phyloP scores from a whole-genome alignment of 768 basidiomycete species.

The Pisolithus albus region DNA sequence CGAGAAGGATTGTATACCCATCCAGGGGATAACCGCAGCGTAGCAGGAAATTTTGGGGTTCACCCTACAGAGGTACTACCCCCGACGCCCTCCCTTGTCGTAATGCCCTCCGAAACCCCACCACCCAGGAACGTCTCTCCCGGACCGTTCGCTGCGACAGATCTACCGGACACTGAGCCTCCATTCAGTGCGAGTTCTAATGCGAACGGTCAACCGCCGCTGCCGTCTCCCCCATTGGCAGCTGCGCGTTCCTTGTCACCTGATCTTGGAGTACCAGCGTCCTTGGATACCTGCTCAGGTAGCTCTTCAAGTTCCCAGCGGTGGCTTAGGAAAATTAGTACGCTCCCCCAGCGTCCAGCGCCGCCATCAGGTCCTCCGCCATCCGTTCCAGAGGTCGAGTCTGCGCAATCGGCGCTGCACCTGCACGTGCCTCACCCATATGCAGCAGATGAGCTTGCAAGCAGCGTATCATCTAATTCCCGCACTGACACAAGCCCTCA shows the following conservation, averaged over 20 bases:
- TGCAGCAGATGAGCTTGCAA: slow-evolving; percentile 28
- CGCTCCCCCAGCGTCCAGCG: slow-evolving; percentile 45
- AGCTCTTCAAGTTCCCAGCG: slow-evolving; percentile 30
- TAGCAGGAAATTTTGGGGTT: slow-evolving; percentile 27
- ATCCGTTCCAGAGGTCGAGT: slow-evolving; percentile 30
- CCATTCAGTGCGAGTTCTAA: neutral
- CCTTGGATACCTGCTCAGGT: slow-evolving; percentile 24
- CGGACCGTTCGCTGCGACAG: neutral
- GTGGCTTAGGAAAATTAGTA: slow-evolving; percentile 48
- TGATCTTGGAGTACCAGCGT: slow-evolving; percentile 27
- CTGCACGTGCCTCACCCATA: slow-evolving; percentile 26
- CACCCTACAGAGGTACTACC: slow-evolving; percentile 3
- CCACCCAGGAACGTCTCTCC: slow-evolving; percentile 9
- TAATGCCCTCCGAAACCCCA: neutral
- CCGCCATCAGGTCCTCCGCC: slow-evolving; percentile 59
- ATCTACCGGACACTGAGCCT: neutral
- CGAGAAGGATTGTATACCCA: slow-evolving; percentile 20
- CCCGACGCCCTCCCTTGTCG: neutral
- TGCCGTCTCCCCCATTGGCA: neutral
- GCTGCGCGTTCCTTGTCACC: slow-evolving; percentile 5
- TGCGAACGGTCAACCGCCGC: neutral
- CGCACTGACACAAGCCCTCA: slow-evolving; percentile 28
- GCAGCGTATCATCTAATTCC: slow-evolving; percentile 35
- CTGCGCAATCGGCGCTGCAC: slow-evolving; percentile 19
- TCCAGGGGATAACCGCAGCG: slow-evolving; percentile 19